Base-by-base conservation (phyloP, 2,329 filamentous ascomycete species). In the Clonostachys solani region DNA sequence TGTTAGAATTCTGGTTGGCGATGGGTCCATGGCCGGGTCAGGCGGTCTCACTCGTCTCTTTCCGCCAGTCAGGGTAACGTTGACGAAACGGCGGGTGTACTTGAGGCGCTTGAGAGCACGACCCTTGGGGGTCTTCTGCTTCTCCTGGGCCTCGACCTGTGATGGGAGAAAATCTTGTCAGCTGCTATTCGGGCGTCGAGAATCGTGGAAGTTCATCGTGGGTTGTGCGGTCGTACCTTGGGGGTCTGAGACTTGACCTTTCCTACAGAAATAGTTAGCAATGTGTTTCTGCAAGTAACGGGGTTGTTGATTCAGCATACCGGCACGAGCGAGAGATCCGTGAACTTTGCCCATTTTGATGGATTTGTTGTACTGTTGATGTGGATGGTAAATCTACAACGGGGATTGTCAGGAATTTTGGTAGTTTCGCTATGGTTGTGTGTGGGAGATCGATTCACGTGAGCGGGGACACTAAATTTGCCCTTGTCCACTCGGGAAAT, bases 191-290 rank as follows among this genome's bases (percentile, higher is more conserved):
- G 36, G 34, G 19, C 16, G 35, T 47, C 40, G 40, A 47, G 45
- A 52, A 46, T 44, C 50, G 49, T 57, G 40, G 47, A 46, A 52
- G 41, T 36, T 37, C 16, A 38, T 46, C 44, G 23, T 46, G 19
- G 36, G 35, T 29, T 18, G 29, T 29, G 40, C 34, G 33, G 36
- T 73, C 81, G 73, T 81, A 91, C 87, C 84, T 92, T 92, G 68
- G 88, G 88, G 63, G 88, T 92, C 77, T 92, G 89, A 78, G 89
- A 92, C 87, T 95, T 95, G 85, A 96, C 91, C 84, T 95, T 95
- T 80, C 90, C 90, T 78, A 84, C 81, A 84, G 85, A 84, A 71
- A 83, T 85, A n/a, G 10, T 38, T 38, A 38, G 36, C 36, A n/a
- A 38, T 38, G 15, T 12, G 36, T 18, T 18, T n/a, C 36, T 12